These are phyloP conservation scores for Globisporangium cystogenes DNA, from an alignment of 352 stramenopile species.

Conservation along the genomic window DNA sequence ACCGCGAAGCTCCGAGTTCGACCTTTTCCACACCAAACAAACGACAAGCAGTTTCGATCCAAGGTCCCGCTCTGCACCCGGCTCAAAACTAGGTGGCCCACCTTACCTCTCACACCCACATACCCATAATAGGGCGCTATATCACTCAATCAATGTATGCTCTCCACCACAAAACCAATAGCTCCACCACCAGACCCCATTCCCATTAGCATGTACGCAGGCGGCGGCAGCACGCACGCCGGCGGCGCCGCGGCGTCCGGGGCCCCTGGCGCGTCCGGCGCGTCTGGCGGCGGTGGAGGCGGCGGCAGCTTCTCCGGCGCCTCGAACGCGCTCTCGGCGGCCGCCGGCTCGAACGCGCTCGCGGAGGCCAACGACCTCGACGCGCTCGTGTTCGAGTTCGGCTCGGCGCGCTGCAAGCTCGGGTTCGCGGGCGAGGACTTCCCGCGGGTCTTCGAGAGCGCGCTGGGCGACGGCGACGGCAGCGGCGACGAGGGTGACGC, in stretches of 20 bases:
- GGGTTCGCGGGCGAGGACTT: conserved; percentile 88
- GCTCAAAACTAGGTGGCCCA: too few relatives aligned
- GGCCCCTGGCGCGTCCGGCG: background rate
- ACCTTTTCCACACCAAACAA: too few relatives aligned
- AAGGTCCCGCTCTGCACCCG: too few relatives aligned
- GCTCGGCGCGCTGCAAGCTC: conserved; percentile 68
- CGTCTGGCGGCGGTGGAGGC: background rate
- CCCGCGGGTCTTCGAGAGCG: conserved; percentile 62
- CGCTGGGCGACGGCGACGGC: conserved; percentile 12
- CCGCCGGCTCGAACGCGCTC: conserved; percentile 25
- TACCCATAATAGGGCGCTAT: too few relatives aligned
- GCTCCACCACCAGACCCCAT: too few relatives aligned
- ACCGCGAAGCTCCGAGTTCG: too few relatives aligned
- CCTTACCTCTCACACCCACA: too few relatives aligned
- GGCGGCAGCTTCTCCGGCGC: background rate
- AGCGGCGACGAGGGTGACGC: conserved; percentile 15
- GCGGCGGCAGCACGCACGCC: conserved; percentile 9
- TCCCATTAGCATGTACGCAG: conserved; percentile 8
- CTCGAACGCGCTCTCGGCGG: conserved; percentile 6
- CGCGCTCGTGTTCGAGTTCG: conserved; percentile 77
- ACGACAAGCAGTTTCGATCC: too few relatives aligned
- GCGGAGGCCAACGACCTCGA: conserved; percentile 72
- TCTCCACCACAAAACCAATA: too few relatives aligned
- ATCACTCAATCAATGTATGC: too few relatives aligned
- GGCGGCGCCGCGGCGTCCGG: background rate